These are phyloP conservation scores for Ophiocordyceps unilateralis DNA, from an alignment of 2,329 filamentous ascomycete genomes.

Conservation along the genomic window DNA sequence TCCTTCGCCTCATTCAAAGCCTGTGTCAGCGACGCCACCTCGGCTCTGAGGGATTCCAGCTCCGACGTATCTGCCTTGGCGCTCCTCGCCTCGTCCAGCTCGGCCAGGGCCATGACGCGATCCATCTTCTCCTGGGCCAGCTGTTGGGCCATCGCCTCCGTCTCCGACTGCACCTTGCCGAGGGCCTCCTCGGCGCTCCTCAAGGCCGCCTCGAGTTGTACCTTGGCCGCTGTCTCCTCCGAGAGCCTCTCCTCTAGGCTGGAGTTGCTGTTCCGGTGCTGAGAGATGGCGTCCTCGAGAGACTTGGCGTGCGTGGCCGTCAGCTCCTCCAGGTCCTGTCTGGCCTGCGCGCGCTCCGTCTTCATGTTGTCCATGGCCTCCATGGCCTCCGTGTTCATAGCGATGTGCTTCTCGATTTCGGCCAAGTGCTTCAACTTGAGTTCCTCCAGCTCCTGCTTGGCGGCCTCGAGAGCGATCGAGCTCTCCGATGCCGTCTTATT, in stretches of 20 bases:
- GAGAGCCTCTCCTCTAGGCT: conserved; percentile 18
- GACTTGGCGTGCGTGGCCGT: conserved; percentile 19
- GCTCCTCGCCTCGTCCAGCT: conserved; percentile 39
- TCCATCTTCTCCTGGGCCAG: conserved; percentile 43
- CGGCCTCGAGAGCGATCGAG: conserved; percentile 25
- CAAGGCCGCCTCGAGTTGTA: conserved; percentile 18
- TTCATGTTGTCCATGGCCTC: conserved; percentile 22
- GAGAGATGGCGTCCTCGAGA: conserved; percentile 21
- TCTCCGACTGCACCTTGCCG: conserved; percentile 27
- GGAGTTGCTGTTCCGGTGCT: conserved; percentile 17
- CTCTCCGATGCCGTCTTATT: conserved; percentile 22
- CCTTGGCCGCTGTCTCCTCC: conserved; percentile 17
- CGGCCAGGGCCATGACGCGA: conserved; percentile 39
- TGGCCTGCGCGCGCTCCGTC: conserved; percentile 18
- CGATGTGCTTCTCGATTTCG: conserved; percentile 29
- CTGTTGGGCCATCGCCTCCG: conserved; percentile 31
- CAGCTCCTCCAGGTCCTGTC: conserved; percentile 26
- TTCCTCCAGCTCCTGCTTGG: conserved; percentile 27
- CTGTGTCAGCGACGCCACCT: conserved; percentile 31
- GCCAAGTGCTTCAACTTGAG: conserved; percentile 26
- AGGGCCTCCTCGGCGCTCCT: conserved; percentile 23
- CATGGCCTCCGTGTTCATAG: conserved; percentile 23
- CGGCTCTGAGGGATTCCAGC: conserved; percentile 30
- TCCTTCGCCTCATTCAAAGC: conserved; percentile 28
- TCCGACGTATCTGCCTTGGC: conserved; percentile 38